A percentile compares a stretch with the other conserved stretches of the same genome.
Conservation (phyloP, 2,329 filamentous ascomycete genomes). For the Cercospora sojina region DNA sequence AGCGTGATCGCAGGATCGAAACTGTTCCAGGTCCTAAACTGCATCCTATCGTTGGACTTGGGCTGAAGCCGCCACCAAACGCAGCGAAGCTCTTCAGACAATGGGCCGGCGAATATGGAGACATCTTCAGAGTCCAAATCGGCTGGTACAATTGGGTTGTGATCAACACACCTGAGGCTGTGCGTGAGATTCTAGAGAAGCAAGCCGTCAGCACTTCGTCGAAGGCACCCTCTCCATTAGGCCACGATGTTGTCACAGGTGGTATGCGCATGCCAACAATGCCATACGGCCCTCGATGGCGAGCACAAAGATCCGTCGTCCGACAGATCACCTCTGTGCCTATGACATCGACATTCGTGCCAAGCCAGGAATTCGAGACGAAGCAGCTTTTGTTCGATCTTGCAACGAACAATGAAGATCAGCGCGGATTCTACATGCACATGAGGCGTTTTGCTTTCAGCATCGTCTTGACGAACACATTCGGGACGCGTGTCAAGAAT, state of each 20-base stretch:
- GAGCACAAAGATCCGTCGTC: background rate
- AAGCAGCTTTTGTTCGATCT: slow-evolving; percentile 5
- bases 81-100: background rate
- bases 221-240: background rate
- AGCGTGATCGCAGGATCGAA: background rate
- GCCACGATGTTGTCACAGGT: background rate
- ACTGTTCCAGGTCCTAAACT: background rate
- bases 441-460: background rate
- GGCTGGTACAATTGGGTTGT: slow-evolving; percentile 7
- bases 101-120: slow-evolving; percentile 1
- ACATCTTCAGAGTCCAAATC: background rate
- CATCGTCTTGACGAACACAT: background rate
- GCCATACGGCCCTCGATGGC: background rate
- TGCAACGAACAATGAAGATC: background rate
- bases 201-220: background rate
- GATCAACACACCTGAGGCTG: background rate
- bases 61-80: background rate
- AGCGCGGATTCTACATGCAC: background rate
- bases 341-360: background rate
- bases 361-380: background rate
- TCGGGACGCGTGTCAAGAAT: background rate
- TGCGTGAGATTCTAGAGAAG: slow-evolving; percentile 4
- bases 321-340: background rate
- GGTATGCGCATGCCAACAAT: background rate
- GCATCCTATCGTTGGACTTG: background rate